Evolutionary conservation across 2,329 filamentous ascomycete genomes (phyloP), one percentile per base, ranked within the genome.

Genomic region (Ceratocystis destructans): DNA sequence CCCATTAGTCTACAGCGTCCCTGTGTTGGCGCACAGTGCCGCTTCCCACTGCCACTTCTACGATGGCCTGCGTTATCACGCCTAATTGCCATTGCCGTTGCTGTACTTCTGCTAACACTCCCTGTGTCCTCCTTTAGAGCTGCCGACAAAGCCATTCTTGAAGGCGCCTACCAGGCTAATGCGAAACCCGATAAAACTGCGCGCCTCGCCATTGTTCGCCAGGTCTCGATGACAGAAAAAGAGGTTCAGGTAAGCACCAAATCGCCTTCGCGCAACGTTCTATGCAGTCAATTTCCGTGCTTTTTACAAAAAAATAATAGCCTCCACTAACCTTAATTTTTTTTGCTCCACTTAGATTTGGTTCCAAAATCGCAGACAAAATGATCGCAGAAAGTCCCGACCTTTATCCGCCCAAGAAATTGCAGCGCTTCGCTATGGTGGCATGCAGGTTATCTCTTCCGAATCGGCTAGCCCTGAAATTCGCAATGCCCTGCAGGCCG

Each of bases 341-440:
- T n/a, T 28, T 15, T 28, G 20, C 48, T 53, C 46, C 10, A 53
- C 45, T n/a, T 67, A 96, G 93, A 96, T 96, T 71, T 97, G 93
- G 93, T 96, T 96, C 77, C 93, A 96, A 73, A 96, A 96, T 73
- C 85, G 91, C 73, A 84, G 93, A 70, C 93, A 97, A 75, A 96
- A 95, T 76, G 90, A 95, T 74, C 84, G 93, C 71, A 85, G 93
- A 70, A 95, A 93, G 78, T 90, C 90, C 66, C 87, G 89, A 71
- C 91, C 92, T 61, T 81, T 96, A 46, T 84, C 89, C 33, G 83
- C 87, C 8, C 86, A 91, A 74, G 90, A 94, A 74, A 82, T 93
- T 65, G 84, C 82, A 69, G 82, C 82, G 67, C 77, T 86, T 71
- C 76, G 81, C 72, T 79, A 82, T 72, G 78, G 82, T 61, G 79